Conservation (phyloP, 2,329 filamentous ascomycete species). For the Monilinia aucupariae region DNA sequence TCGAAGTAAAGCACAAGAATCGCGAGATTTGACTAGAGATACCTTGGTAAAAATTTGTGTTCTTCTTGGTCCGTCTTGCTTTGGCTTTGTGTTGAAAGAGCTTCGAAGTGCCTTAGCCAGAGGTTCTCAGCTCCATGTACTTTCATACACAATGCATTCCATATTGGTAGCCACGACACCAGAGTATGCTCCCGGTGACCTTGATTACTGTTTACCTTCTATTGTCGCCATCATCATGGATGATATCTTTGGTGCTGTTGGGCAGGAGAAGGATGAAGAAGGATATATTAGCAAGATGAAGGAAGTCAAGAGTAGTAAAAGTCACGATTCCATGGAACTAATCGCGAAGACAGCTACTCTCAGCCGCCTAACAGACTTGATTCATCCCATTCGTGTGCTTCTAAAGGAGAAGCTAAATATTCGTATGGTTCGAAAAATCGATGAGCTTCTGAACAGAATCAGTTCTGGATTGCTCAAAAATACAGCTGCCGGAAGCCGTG, state of each 20-base stretch:
- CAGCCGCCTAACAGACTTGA: conserved; percentile 64
- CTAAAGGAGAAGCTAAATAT: conserved; percentile 79
- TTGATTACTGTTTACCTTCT: conserved; percentile 79
- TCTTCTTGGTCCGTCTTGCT: conserved; percentile 73
- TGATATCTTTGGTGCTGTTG: conserved; percentile 87
- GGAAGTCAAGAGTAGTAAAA: conserved; percentile 97
- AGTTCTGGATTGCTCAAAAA: conserved; percentile 80
- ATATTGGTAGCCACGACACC: conserved; percentile 74
- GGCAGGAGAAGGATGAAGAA: conserved; percentile 94
- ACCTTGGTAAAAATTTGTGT: conserved; percentile 79
- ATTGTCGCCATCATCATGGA: conserved; percentile 89
- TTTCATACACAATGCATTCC: conserved; percentile 92
- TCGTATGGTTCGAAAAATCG: conserved; percentile 80
- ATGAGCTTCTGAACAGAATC: conserved; percentile 79
- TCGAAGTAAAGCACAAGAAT: conserved; percentile 80
- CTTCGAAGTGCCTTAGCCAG: conserved; percentile 73
- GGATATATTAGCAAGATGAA: conserved; percentile 95
- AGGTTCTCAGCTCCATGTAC: conserved; percentile 89
- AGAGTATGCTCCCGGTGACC: conserved; percentile 69
- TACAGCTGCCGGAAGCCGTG: conserved; percentile 67
- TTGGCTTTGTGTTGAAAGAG: conserved; percentile 92
- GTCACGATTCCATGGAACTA: conserved; percentile 94
- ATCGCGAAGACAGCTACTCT: conserved; percentile 79
- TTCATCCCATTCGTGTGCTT: conserved; percentile 72
- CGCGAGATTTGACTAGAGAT: conserved; percentile 83